Base-by-base conservation (phyloP, 805 yeast genomes). In the Candida chilensis region DNA sequence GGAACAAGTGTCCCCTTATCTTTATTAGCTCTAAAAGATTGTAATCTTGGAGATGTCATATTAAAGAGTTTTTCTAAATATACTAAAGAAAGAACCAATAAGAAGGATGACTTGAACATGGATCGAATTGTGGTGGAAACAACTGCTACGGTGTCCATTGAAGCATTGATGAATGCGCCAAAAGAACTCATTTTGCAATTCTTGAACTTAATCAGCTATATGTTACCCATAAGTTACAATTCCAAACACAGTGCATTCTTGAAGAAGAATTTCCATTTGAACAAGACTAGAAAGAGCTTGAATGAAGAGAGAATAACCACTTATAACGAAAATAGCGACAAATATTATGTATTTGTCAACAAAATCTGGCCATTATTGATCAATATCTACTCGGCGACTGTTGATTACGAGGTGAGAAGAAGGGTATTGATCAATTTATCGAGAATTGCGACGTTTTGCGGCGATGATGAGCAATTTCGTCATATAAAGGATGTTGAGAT, bases 81-180 rank as follows among this genome's bases (percentile, higher is more conserved):
- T 40, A 62, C 71, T 8, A 69, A 67, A 33, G n/a, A n/a, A n/a
- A n/a, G n/a, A n/a, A n/a, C n/a, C n/a, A n/a, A n/a, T n/a, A n/a
- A n/a, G n/a, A n/a, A n/a, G n/a, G n/a, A n/a, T n/a, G n/a, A n/a
- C n/a, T n/a, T n/a, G n/a, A n/a, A n/a, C n/a, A n/a, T n/a, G n/a
- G n/a, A n/a, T n/a, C n/a, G n/a, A n/a, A n/a, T n/a, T n/a, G n/a
- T n/a, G n/a, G n/a, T n/a, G n/a, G n/a, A n/a, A n/a, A n/a, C n/a
- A n/a, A n/a, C n/a, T 5, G 45, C 36, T 24, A 31, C 41, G 1
- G 47, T 73, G 1, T 59, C 85, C 4, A 71, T 79, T 27, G 94
- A 83, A 43, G 71, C 84, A 0, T 51, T 86, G 24, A 78, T 84
- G 74, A 71, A 78, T 32, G 71, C 77, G 2, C 87, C 90, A 0